Evolutionary conservation across 2,329 filamentous ascomycete species (phyloP), one percentile per base, ranked within the genome.

Genomic region (Colletotrichum tamarilloi): DNA sequence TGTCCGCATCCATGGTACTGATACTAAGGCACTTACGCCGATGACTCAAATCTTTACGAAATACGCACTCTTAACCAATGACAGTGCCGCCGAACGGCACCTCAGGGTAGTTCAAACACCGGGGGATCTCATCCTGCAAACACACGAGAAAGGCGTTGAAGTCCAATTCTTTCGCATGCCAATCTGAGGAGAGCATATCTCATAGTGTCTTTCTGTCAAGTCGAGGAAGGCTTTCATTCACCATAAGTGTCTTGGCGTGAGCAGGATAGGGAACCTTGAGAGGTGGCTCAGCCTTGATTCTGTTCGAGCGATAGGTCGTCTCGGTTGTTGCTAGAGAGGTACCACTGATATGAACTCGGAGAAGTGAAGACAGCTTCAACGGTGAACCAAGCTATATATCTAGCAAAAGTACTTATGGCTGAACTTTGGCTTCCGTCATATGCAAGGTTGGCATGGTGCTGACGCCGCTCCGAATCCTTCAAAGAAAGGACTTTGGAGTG

Each of bases 401-500:
- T 68, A 69, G 38, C 65, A 38, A 30, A 68, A n/a, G n/a, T 68
- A 69, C 69, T 6, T 63, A 24, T 24, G n/a, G 22, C 19, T 35
- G 14, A 58, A 53, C 53, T 72, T 64, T n/a, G 53, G 66, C 38
- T 69, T 69, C 42, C 59, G 52, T 62, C 55, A 59, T 49, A 73
- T 69, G 42, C 66, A 69, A 49, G 55, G 32, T 60, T 14, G 42
- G 35, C 53, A 38, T 62, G 67, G 60, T 70, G 67, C 71, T 71
- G 32, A 73, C 67, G 67, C 60, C 56, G 71, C 60, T 7, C 62
- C 28, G 56, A 66, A 73, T 73, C 71, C 71, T 73, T 73, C 60
- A 28, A 46, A 28, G 22, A 42, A 26, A 22, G 38, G 62, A 56
- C 16, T 65, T 22, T 14, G 22, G 62, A 28, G 32, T 56, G 62